Evolutionary conservation across 345 rosid genomes (phyloP), one percentile per base, ranked within the genome.

Genomic region (Limnanthes douglasii): DNA sequence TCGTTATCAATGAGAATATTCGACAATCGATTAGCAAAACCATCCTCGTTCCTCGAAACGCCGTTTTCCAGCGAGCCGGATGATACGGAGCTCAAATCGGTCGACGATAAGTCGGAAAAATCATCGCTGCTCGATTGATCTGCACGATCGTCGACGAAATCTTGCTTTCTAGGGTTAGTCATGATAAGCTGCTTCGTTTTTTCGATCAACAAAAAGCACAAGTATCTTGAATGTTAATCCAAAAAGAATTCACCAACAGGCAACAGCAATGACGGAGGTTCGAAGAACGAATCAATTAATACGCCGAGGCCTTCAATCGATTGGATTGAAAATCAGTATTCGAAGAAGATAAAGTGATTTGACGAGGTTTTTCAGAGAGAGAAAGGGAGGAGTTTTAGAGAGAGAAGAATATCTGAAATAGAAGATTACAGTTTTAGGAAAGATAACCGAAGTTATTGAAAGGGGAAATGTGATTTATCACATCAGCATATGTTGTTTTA

Each of bases 21-120:
- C 46, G 73, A 51, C 73, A 73, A 63, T 18, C 79, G 66, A 59
- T 70, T 86, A 55, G 81, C 37, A 31, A 64, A 46, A 13, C 69
- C 68, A 14, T 29, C 31, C 42, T 48, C 84, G 17, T 18, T 32
- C 41, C 60, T 49, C 27, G 53, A 18, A 19, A n/a, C 29, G 18
- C 41, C 39, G 21, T 11, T 9, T 41, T 50, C 72, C 5, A 16
- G 56, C n/a, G 47, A 53, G 48, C 46, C 33, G 6, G 60, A 53
- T 6, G 27, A 37, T 12, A 6, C 12, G 15, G 69, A 50, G 39
- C 23, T 39, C 31, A 45, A 20, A 25, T 39, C 48, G 4, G 17
- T 12, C 4, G 41, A 19, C 25, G 47, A 45, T 5, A 55, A 32
- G 10, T 49, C 52, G 5, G 71, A 58, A 11, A 22, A 17, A 19